phyloP scores from a whole-genome alignment of 1,284 basidiomycete species.

The Pseudozyma flocculosa region DNA sequence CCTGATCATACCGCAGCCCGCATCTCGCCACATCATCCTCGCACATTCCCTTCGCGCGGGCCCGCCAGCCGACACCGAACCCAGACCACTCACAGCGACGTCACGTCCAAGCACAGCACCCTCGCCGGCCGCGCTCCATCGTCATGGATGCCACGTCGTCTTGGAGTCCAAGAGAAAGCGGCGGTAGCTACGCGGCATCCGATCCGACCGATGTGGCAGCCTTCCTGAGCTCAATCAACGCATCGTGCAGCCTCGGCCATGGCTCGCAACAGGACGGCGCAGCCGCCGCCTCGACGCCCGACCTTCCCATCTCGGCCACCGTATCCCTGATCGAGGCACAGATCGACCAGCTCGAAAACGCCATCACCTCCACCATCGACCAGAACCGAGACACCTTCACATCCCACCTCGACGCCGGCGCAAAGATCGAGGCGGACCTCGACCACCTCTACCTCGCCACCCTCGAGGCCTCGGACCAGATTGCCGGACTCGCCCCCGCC shows the following conservation, averaged over 20 bases:
- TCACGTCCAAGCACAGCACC: too few relatives aligned
- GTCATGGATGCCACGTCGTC: too few relatives aligned
- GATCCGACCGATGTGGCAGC: constrained; percentile 1
- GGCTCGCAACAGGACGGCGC: constrained; percentile 3
- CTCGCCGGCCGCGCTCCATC: too few relatives aligned
- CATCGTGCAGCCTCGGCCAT: constrained; percentile 19
- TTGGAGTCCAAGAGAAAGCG: too few relatives aligned
- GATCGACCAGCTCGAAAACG: constrained; percentile 22
- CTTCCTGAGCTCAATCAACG: constrained; percentile 33
- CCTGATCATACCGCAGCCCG: too few relatives aligned
- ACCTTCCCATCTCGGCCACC: constrained; percentile 33
- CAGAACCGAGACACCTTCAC: constrained; percentile 23
- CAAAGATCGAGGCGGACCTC: constrained; percentile 16
- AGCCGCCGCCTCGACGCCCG: constrained; percentile 15
- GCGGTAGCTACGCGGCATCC: too few relatives aligned
- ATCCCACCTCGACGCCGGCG: constrained; percentile 12
- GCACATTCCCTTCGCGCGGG: too few relatives aligned
- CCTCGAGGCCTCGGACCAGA: constrained; percentile 19
- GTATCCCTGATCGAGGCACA: constrained; percentile 36
- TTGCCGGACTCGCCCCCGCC: constrained; percentile 15
- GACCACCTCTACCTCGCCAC: constrained; percentile 29
- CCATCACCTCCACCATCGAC: constrained; percentile 13
- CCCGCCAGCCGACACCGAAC: too few relatives aligned
- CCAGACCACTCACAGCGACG: too few relatives aligned
- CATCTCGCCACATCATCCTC: too few relatives aligned